Evolutionary conservation across 441 rosid genomes (phyloP).

Genomic region (Manihot esculenta): DNA sequence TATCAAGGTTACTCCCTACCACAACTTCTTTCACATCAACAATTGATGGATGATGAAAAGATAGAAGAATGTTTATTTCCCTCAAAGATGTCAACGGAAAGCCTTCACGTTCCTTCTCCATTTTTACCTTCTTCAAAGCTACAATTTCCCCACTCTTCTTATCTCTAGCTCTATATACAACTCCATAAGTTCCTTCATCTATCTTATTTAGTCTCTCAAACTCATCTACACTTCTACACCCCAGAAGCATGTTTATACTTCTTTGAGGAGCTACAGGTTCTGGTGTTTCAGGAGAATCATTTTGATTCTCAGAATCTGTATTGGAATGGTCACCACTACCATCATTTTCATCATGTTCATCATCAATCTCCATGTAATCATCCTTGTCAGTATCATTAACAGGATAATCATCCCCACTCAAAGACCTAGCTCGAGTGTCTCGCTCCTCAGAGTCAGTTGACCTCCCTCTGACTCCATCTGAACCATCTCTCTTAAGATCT

Average conservation of each 20-base stretch:
- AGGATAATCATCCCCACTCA: slow-evolving; percentile 51
- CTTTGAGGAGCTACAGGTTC: slow-evolving; percentile 67
- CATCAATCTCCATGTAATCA: slow-evolving; percentile 74
- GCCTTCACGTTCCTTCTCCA: slow-evolving; percentile 99
- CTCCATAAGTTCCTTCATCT: slow-evolving; percentile 99
- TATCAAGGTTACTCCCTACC: slow-evolving; percentile 93
- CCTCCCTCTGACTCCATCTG: slow-evolving; percentile 51
- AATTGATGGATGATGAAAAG: slow-evolving; percentile 91
- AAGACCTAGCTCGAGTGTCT: slow-evolving; percentile 41
- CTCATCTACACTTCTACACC: slow-evolving; percentile 98
- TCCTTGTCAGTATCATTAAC: slow-evolving; percentile 54
- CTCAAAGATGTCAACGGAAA: slow-evolving; percentile 93
- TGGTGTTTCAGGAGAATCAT: slow-evolving; percentile 46
- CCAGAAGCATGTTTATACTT: slow-evolving; percentile 92
- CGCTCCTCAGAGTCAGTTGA: slow-evolving; percentile 68
- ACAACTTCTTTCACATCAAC: slow-evolving; percentile 99
- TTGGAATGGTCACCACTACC: slow-evolving; percentile 40
- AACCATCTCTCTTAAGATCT: slow-evolving; percentile 54
- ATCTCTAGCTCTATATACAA: slow-evolving; percentile 95
- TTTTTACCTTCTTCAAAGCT: slow-evolving; percentile 97
- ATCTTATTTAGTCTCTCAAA: slow-evolving; percentile 97
- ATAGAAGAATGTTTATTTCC: slow-evolving; percentile 96
- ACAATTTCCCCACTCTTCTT: slow-evolving; percentile 93
- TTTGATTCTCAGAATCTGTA: slow-evolving; percentile 55
- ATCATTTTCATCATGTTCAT: slow-evolving; percentile 32